Evolutionary conservation across 106 monocot species (phyloP).

Genomic region (Allium cepa): DNA sequence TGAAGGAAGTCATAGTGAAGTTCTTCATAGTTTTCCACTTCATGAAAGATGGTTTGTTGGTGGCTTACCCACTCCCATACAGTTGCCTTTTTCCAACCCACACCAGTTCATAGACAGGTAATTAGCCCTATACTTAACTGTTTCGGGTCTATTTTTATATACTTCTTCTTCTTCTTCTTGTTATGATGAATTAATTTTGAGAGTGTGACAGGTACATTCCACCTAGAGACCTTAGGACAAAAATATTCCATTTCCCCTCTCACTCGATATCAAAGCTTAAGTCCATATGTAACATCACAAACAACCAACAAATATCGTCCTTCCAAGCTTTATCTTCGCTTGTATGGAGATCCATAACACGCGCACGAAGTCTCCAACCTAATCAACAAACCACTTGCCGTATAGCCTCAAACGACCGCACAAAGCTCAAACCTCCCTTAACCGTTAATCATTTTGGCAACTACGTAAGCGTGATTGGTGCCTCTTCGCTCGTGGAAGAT

Average conservation of each 20-base stretch:
- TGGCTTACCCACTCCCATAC: slow-evolving; percentile 32
- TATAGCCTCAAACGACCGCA: slow-evolving; percentile 29
- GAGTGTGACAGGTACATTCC: background rate
- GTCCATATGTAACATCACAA: slow-evolving; percentile 30
- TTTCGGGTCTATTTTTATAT: background rate
- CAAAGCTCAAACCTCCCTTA: slow-evolving; percentile 37
- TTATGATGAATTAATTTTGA: background rate
- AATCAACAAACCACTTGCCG: slow-evolving; percentile 24
- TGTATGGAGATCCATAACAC: slow-evolving; percentile 48
- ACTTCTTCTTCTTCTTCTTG: background rate
- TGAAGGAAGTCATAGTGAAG: background rate
- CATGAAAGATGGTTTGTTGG: background rate
- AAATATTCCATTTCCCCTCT: slow-evolving; percentile 52
- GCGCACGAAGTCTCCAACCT: slow-evolving; percentile 17
- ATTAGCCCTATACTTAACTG: background rate
- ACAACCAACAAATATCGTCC: slow-evolving; percentile 15
- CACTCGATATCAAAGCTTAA: slow-evolving; percentile 41
- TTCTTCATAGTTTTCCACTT: too few relatives aligned
- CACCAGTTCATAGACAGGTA: slow-evolving; percentile 24
- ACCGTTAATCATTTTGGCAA: slow-evolving; percentile 58
- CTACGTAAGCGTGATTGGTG: slow-evolving; percentile 9
- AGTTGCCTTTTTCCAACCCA: slow-evolving; percentile 28
- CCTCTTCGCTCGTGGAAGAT: slow-evolving; percentile 31
- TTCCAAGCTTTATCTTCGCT: slow-evolving; percentile 44
- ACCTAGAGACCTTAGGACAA: slow-evolving; percentile 17